A percentile compares a stretch with the other conserved stretches of the same genome.
Conservation (phyloP, 2,329 filamentous ascomycete species). For the Aspergillus tamarii region DNA sequence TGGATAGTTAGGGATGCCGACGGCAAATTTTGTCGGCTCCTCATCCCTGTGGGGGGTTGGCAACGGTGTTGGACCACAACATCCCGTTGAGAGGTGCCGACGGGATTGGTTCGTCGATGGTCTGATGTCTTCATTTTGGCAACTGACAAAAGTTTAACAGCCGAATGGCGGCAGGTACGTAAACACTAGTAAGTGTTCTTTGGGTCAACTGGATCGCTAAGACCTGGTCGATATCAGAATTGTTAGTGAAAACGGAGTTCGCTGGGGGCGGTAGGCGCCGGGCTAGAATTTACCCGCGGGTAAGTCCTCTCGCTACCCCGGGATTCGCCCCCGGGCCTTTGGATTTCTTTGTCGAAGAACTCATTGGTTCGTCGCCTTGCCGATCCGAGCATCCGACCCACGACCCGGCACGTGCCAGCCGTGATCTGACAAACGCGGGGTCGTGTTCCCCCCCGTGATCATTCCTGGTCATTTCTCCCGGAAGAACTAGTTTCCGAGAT, state of each 20-base stretch:
- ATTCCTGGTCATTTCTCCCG: background rate
- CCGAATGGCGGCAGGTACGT: background rate
- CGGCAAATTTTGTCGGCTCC: constrained; percentile 30
- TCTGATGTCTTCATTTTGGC: background rate
- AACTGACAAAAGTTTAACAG: background rate
- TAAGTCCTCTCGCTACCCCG: background rate
- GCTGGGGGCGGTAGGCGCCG: background rate
- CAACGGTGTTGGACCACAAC: background rate
- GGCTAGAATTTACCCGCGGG: background rate
- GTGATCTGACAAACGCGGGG: background rate
- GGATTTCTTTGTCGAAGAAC: background rate
- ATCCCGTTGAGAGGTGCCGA: constrained; percentile 31
- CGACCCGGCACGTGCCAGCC: background rate
- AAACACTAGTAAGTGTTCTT: too few species aligned
- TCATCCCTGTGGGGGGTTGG: constrained; percentile 37
- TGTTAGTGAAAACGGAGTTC: too few species aligned
- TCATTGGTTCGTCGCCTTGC: background rate
- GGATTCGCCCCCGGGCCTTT: background rate
- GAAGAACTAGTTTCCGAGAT: background rate
- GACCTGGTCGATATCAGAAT: background rate
- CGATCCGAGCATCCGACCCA: background rate
- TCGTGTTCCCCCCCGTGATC: background rate
- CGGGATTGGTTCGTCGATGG: background rate
- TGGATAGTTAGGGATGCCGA: constrained; percentile 15
- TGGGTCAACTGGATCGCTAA: background rate